Percentiles rank a stretch among this genome's conserved stretches.
phyloP scores from a whole-genome alignment of 2,329 filamentous ascomycete genomes.

The Microsporum canis region DNA sequence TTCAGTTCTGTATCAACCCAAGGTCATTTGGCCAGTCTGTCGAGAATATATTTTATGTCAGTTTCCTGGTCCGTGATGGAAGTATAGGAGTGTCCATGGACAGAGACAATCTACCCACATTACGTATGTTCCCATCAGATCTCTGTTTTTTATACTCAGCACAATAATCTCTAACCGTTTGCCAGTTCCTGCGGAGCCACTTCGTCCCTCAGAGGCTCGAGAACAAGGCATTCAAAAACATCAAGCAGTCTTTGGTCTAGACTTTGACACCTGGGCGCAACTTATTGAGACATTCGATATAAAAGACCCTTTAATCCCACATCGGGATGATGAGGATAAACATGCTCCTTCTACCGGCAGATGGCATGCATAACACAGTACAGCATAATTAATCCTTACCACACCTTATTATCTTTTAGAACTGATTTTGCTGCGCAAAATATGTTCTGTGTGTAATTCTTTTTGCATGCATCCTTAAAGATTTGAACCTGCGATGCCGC shows the following conservation, averaged over 20 bases:
- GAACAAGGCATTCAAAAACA: conserved; percentile 53
- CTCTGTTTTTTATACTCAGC: neutral
- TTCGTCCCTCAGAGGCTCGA: conserved; percentile 35
- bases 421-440: conserved; percentile 3
- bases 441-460: neutral
- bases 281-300: conserved; percentile 68
- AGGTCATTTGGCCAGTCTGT: conserved; percentile 85
- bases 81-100: conserved; percentile 64
- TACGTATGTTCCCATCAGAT: conserved; percentile 51
- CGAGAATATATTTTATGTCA: conserved; percentile 94
- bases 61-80: conserved; percentile 84
- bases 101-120: conserved; percentile 59
- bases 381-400: neutral
- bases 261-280: conserved; percentile 71
- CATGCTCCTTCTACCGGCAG: neutral
- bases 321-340: conserved; percentile 51
- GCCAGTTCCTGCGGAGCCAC: conserved; percentile 35
- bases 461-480: neutral
- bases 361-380: neutral
- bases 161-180: conserved; percentile 8
- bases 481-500: neutral
- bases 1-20: conserved; percentile 85
- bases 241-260: conserved; percentile 79
- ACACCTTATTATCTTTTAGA: neutral
- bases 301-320: conserved; percentile 69